Percentiles rank a stretch among this genome's conserved stretches.
Conservation (phyloP, 2,329 filamentous ascomycete species). For the Coniochaeta ligniaria region DNA sequence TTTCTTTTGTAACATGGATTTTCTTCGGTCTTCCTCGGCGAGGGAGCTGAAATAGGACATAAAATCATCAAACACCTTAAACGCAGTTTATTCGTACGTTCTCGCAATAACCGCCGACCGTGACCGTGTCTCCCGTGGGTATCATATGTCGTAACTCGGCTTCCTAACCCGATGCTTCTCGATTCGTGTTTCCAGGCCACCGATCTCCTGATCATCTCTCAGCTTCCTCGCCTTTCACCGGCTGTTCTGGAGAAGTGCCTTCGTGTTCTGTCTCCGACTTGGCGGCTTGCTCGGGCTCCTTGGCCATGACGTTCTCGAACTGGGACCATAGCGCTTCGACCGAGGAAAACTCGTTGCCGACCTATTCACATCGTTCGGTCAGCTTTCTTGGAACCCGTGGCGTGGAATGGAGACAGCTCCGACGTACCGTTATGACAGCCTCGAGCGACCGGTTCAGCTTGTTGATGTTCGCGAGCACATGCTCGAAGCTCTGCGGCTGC, state of each 20-base stretch:
- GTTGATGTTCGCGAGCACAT: conserved; percentile 93
- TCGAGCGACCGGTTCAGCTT: conserved; percentile 89
- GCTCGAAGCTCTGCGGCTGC: conserved; percentile 62
- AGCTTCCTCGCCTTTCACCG: conserved; percentile 10
- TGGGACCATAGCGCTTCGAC: conserved; percentile 96
- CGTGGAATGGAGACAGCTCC: background rate
- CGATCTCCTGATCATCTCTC: conserved; percentile 7
- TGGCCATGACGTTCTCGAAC: conserved; percentile 93
- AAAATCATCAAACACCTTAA: conserved; percentile 9
- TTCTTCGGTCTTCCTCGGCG: conserved; percentile 7
- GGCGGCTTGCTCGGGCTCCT: conserved; percentile 38
- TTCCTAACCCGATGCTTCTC: conserved; percentile 1
- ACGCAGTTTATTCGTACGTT: conserved; percentile 16
- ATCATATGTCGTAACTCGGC: conserved; percentile 2
- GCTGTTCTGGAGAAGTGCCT: conserved; percentile 6
- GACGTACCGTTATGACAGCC: conserved; percentile 74
- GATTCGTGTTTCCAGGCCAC: background rate
- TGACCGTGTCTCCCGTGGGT: conserved; percentile 3
- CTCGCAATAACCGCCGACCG: background rate
- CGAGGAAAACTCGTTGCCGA: conserved; percentile 95
- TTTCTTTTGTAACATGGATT: conserved; percentile 12
- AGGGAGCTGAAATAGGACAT: conserved; percentile 22
- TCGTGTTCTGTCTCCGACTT: conserved; percentile 19
- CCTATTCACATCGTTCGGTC: conserved; percentile 37
- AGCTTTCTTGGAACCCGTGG: background rate